Conservation (phyloP, 2,329 filamentous ascomycete genomes). For the Leptodontidium sp. region DNA sequence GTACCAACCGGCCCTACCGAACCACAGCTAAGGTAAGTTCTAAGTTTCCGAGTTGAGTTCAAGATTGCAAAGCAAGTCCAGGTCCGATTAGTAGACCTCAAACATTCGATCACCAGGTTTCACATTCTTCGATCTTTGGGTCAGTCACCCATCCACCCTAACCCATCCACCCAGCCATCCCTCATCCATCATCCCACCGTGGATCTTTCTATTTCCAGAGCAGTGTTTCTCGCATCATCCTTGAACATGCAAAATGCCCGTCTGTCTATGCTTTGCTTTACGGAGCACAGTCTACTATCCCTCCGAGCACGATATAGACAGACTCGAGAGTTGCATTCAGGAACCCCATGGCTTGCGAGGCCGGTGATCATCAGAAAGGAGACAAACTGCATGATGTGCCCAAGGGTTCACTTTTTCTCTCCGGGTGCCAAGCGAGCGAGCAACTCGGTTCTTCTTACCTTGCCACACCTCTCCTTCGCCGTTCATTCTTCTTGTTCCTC, state of each 20-base stretch:
- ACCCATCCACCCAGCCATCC: neutral
- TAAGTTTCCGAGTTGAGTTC: neutral
- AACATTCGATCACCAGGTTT: slow-evolving; percentile 14
- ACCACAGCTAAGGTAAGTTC: neutral
- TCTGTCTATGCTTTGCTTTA: slow-evolving; percentile 2
- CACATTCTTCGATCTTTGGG: slow-evolving; percentile 20
- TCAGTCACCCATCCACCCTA: neutral
- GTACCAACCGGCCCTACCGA: neutral
- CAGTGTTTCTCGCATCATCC: slow-evolving; percentile 11
- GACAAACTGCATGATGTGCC: neutral
- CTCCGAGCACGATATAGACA: neutral
- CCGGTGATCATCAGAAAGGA: neutral
- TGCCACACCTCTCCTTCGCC: neutral
- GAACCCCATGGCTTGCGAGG: neutral
- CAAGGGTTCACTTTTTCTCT: neutral
- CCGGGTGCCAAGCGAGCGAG: no score
- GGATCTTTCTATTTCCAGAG: neutral
- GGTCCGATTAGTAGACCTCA: slow-evolving; percentile 1
- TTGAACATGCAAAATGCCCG: neutral
- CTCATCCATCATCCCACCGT: neutral
- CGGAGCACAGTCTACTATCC: neutral
- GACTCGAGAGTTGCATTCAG: neutral
- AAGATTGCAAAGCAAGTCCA: neutral
- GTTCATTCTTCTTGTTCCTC: neutral
- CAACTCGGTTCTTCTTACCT: neutral